Evolutionary conservation across 1,284 basidiomycete species (phyloP), one percentile per base, ranked within the genome.

Genomic region (Pseudozyma pruni): DNA sequence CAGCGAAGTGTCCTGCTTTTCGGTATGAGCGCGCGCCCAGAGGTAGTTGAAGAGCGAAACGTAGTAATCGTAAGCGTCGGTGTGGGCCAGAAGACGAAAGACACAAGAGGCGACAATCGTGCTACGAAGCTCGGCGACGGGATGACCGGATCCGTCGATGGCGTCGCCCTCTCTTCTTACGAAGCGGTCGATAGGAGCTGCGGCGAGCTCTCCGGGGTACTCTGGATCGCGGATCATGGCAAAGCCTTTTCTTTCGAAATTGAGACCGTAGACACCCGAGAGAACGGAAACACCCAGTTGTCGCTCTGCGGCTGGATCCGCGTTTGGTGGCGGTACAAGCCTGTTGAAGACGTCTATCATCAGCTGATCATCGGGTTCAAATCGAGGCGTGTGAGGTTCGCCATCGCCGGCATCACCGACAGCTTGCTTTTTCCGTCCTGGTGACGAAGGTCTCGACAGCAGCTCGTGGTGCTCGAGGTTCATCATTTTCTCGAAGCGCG

Each of bases 31-130:
- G 39, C 41, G 41, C 19, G 56, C 43, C 67, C 67, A 70, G 7
- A 70, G 35, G 39, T 63, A 70, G 38, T 70, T 64, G 60, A 70
- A 70, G 14, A 70, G 44, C 13, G 59, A 52, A 7, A 60, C 14
- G 25, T 8, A 39, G 13, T 49, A 20, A 8, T 56, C 46, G 51
- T 51, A 46, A 2, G 37, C 8, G 3, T 32, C 31, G 8, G 31
- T 23, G 20, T 6, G n/a, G 4, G 40, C 13, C 2, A 70, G 39
- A 23, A 55, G 16, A 11, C 54, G 47, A n/a, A 55, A 17, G 35
- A 51, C 11, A 17, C 1, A 3, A 0, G 22, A 22, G 3, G 42
- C 41, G 5, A 49, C 43, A 11, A 4, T 32, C 13, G 40, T 7
- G 16, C 52, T 44, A 9, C 42, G 44, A 31, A 70, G 33, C 31